phyloP scores from a whole-genome alignment of 2,329 filamentous ascomycete species.

The Zalaria obscura region DNA sequence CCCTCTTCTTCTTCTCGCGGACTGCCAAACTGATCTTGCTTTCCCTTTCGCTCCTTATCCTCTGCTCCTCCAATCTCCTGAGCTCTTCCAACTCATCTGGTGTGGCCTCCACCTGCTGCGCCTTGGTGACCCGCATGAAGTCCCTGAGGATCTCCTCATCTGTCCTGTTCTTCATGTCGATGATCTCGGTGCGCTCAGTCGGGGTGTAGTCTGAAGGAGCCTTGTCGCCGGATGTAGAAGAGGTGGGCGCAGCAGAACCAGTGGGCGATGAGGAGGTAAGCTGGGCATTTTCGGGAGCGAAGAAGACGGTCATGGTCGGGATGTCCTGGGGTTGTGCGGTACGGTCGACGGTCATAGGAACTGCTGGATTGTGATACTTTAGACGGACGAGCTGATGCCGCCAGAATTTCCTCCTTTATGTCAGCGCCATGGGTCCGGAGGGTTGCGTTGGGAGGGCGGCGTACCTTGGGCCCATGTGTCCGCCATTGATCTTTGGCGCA shows the following conservation, averaged over 20 bases:
- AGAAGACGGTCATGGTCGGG: conserved; percentile 53
- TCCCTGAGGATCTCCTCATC: conserved; percentile 49
- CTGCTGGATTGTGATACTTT: conserved; percentile 83
- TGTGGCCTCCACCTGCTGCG: conserved; percentile 41
- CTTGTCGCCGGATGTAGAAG: conserved; percentile 14
- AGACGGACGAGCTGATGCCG: conserved; percentile 65
- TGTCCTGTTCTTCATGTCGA: conserved; percentile 46
- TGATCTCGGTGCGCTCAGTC: conserved; percentile 22
- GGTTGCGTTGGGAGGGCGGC: neutral
- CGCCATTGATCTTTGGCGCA: conserved; percentile 44
- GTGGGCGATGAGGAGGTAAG: conserved; percentile 15
- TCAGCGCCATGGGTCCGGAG: no score
- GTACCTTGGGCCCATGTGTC: conserved; percentile 62
- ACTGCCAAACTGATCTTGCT: conserved; percentile 38
- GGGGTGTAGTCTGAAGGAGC: conserved; percentile 17
- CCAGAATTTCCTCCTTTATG: conserved; percentile 66
- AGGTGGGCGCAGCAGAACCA: conserved; percentile 10
- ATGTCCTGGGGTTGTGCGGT: conserved; percentile 40
- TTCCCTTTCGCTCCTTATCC: conserved; percentile 39
- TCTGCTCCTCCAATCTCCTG: conserved; percentile 41
- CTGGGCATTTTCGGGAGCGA: conserved; percentile 22
- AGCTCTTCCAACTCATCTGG: conserved; percentile 46
- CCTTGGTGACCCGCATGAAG: conserved; percentile 49
- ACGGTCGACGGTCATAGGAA: conserved; percentile 72
- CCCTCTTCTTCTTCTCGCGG: conserved; percentile 44